These are phyloP conservation scores for Purpureocillium lavendulum DNA, from an alignment of 2,329 filamentous ascomycete species.

Conservation along the genomic window DNA sequence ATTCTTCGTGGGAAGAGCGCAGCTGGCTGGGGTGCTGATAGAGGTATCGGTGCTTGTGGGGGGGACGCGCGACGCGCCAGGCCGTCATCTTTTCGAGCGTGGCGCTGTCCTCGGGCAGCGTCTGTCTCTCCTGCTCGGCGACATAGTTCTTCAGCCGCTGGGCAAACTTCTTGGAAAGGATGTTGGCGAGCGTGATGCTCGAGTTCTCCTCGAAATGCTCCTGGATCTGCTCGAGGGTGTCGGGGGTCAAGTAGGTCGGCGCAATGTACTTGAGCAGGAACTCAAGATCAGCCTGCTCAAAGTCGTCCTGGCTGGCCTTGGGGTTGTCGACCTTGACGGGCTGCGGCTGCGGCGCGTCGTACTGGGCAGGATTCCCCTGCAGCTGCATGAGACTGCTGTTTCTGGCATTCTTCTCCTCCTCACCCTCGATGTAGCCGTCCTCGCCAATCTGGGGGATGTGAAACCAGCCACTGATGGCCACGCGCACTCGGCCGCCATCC, in stretches of 20 bases:
- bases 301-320: slow-evolving; percentile 40
- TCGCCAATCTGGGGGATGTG: slow-evolving; percentile 95
- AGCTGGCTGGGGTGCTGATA: slow-evolving; percentile 56
- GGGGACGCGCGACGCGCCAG: slow-evolving; percentile 76
- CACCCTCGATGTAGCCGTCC: slow-evolving; percentile 79
- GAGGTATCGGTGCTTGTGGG: slow-evolving; percentile 90
- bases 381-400: slow-evolving; percentile 90
- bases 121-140: slow-evolving; percentile 49
- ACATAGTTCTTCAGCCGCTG: slow-evolving; percentile 64
- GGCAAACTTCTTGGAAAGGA: slow-evolving; percentile 73
- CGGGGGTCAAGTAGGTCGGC: slow-evolving; percentile 84
- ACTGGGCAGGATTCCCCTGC: slow-evolving; percentile 82
- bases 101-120: slow-evolving; percentile 35
- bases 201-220: slow-evolving; percentile 76
- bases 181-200: slow-evolving; percentile 70
- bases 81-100: slow-evolving; percentile 49
- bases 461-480: slow-evolving; percentile 99
- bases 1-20: slow-evolving; percentile 30
- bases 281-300: slow-evolving; percentile 74
- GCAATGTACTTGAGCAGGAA: slow-evolving; percentile 87
- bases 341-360: slow-evolving; percentile 67
- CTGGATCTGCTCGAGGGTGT: slow-evolving; percentile 75
- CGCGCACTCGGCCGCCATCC: slow-evolving; percentile 72
- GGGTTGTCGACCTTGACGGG: slow-evolving; percentile 38
- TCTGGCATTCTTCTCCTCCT: slow-evolving; percentile 81